These are phyloP conservation scores for Solanum ossicruentum DNA, from an alignment of 257 asterid species.

Conservation along the genomic window DNA sequence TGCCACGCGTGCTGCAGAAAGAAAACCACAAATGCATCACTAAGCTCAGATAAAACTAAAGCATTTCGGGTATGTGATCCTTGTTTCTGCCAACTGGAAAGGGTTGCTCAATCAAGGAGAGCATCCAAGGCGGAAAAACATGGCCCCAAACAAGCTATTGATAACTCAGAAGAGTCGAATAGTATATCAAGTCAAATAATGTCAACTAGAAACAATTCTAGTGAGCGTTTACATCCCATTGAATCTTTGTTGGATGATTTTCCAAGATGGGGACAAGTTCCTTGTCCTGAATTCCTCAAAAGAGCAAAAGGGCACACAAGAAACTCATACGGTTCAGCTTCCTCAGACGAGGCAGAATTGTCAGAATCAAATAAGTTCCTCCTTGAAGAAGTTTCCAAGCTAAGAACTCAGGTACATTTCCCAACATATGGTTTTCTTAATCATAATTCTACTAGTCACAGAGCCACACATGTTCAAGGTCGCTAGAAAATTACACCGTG, in stretches of 20 bases:
- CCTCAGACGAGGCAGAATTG: neutral
- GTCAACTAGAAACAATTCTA: slow-evolving; percentile 4
- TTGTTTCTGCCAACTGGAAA: slow-evolving; percentile 25
- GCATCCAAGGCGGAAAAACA: neutral
- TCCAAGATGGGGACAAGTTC: slow-evolving; percentile 37
- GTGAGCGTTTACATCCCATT: slow-evolving; percentile 2
- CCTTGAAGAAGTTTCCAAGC: slow-evolving; percentile 19
- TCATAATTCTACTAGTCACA: neutral
- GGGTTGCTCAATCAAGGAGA: slow-evolving; percentile 3
- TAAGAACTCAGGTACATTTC: slow-evolving; percentile 23
- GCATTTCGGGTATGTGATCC: slow-evolving; percentile 31
- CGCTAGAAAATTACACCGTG: neutral
- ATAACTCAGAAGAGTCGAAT: slow-evolving; percentile 2
- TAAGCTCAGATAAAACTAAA: slow-evolving; percentile 24
- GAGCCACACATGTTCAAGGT: neutral
- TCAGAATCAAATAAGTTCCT: slow-evolving; percentile 11
- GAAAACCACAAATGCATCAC: slow-evolving; percentile 28
- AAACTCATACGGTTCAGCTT: neutral
- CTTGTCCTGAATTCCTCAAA: slow-evolving; percentile 26
- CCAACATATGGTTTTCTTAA: neutral
- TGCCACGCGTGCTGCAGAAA: slow-evolving; percentile 33
- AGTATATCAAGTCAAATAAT: slow-evolving; percentile 11
- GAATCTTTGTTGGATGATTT: slow-evolving; percentile 4
- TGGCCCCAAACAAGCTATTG: slow-evolving; percentile 16
- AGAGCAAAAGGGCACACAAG: neutral